phyloP scores from a whole-genome alignment of 2,329 filamentous ascomycete genomes.

The Epichloe aotearoae region DNA sequence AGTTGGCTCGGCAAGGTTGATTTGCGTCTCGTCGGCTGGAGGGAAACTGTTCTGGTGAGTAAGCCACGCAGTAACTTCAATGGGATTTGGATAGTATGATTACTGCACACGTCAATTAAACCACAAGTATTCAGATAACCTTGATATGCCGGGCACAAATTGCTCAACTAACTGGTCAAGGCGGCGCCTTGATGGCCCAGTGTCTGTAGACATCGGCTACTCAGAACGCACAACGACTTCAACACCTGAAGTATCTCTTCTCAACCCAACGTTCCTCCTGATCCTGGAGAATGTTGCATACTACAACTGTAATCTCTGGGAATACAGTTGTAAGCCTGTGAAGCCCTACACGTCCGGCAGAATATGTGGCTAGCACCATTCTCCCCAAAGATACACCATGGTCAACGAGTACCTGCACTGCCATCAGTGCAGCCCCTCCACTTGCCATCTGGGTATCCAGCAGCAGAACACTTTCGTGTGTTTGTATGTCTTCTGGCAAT shows the following conservation, averaged over 20 bases:
- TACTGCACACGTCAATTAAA: too few relatives aligned
- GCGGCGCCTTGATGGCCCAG: not conserved
- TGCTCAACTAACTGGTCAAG: not conserved
- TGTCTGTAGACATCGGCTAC: too few relatives aligned
- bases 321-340: constrained; percentile 82
- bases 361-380: constrained; percentile 89
- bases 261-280: constrained; percentile 84
- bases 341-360: constrained; percentile 71
- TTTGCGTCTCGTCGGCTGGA: too few relatives aligned
- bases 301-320: constrained; percentile 73
- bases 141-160: too few relatives aligned
- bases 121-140: too few relatives aligned
- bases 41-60: too few relatives aligned
- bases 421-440: constrained; percentile 79
- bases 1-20: too few relatives aligned
- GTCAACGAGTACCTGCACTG: constrained; percentile 87
- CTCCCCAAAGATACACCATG: constrained; percentile 74
- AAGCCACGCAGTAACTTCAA: too few relatives aligned
- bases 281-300: constrained; percentile 69
- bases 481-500: constrained; percentile 57
- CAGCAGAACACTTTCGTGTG: constrained; percentile 70
- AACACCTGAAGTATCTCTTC: constrained; percentile 82
- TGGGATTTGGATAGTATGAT: too few relatives aligned
- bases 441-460: constrained; percentile 92
- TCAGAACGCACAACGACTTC: constrained; percentile 3